phyloP scores from a whole-genome alignment of 2,329 filamentous ascomycete species.

The Penicillium sp. region DNA sequence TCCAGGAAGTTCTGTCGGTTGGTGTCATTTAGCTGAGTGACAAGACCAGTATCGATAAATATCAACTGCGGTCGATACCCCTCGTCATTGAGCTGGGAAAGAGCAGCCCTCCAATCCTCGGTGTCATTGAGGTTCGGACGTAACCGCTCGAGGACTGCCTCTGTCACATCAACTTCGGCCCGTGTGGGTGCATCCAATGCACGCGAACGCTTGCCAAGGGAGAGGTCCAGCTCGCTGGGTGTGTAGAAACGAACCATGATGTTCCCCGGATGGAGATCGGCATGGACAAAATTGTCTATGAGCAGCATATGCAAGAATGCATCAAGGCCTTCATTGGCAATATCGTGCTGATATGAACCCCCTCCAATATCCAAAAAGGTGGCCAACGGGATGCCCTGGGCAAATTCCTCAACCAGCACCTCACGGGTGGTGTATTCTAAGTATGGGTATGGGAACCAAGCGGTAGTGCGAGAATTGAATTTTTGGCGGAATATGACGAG shows the following conservation, averaged over 20 bases:
- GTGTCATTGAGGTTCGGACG: slow-evolving; percentile 68
- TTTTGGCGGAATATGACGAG: slow-evolving; percentile 81
- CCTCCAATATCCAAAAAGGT: slow-evolving; percentile 90
- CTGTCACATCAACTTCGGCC: slow-evolving; percentile 72
- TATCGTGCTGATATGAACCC: slow-evolving; percentile 88
- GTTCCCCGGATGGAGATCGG: slow-evolving; percentile 93
- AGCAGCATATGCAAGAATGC: slow-evolving; percentile 95
- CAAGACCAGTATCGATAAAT: slow-evolving; percentile 94
- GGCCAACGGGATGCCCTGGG: slow-evolving; percentile 85
- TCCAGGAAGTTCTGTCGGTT: slow-evolving; percentile 92
- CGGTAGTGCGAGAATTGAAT: slow-evolving; percentile 83
- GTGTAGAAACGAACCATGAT: slow-evolving; percentile 99
- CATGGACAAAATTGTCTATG: slow-evolving; percentile 96
- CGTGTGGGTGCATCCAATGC: slow-evolving; percentile 45
- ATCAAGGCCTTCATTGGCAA: slow-evolving; percentile 90
- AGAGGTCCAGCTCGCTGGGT: slow-evolving; percentile 67
- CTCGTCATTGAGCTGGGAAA: slow-evolving; percentile 75
- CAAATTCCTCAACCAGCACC: slow-evolving; percentile 92
- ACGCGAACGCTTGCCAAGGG: slow-evolving; percentile 47
- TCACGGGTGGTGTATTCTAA: slow-evolving; percentile 87
- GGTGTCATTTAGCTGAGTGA: slow-evolving; percentile 83
- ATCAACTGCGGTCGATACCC: slow-evolving; percentile 92
- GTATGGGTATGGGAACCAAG: slow-evolving; percentile 97
- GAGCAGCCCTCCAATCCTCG: slow-evolving; percentile 68
- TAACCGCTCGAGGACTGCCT: slow-evolving; percentile 77